Conservation (phyloP, 805 yeast genomes). For the Kuraishia piskuri region DNA sequence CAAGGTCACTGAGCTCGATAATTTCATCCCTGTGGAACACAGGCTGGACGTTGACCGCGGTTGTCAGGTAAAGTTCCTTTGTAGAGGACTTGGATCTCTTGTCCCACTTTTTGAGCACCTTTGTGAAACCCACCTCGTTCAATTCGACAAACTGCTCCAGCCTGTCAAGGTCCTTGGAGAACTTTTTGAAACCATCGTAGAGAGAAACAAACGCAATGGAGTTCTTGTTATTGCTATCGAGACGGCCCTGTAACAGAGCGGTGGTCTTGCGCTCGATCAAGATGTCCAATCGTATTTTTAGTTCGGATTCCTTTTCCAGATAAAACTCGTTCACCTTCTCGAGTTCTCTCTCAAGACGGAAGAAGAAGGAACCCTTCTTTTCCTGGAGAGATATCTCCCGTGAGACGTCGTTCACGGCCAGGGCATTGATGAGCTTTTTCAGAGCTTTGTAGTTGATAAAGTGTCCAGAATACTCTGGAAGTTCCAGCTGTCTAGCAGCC, state of each 20-base stretch:
- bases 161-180: slow-evolving; percentile 79
- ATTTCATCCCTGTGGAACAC: slow-evolving; percentile 88
- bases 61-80: slow-evolving; percentile 80
- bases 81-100: slow-evolving; percentile 92
- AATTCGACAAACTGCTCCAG: slow-evolving; percentile 90
- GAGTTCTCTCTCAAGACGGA: slow-evolving; percentile 85
- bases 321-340: slow-evolving; percentile 94
- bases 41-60: slow-evolving; percentile 95
- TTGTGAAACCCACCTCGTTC: slow-evolving; percentile 92
- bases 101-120: slow-evolving; percentile 97
- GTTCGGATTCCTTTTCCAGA: slow-evolving; percentile 82
- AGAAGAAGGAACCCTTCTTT: slow-evolving; percentile 83
- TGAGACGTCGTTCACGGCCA: slow-evolving; percentile 32
- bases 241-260: slow-evolving; percentile 17
- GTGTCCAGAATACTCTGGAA: slow-evolving; percentile 91
- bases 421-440: slow-evolving; percentile 81
- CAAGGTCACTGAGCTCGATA: slow-evolving; percentile 72
- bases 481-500: slow-evolving; percentile 87
- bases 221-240: slow-evolving; percentile 40
- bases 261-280: slow-evolving; percentile 63
- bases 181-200: slow-evolving; percentile 83
- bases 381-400: slow-evolving; percentile 60
- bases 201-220: slow-evolving; percentile 75
- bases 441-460: slow-evolving; percentile 92
- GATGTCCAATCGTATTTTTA: slow-evolving; percentile 70